Evolutionary conservation across 2,329 filamentous ascomycete genomes (phyloP).

Genomic region (Setomelanomma holmii): DNA sequence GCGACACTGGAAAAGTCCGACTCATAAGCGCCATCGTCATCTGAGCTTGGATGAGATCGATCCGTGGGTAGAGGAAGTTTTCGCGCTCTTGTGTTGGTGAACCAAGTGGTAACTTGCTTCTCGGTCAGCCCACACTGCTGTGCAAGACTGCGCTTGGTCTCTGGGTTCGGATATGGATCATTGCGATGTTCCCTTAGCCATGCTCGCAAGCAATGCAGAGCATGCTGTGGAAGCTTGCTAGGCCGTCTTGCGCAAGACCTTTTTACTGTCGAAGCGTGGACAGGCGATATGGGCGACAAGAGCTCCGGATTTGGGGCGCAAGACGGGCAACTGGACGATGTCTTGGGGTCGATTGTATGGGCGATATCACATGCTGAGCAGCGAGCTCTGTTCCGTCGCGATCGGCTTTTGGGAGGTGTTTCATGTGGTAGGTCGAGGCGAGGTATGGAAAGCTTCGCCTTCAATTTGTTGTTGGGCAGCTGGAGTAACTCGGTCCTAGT

Average conservation of each 20-base stretch:
- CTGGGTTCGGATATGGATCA: conserved; percentile 40
- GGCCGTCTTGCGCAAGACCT: conserved; percentile 39
- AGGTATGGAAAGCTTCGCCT: conserved; percentile 10
- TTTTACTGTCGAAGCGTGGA: conserved; percentile 19
- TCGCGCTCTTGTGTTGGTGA: conserved; percentile 43
- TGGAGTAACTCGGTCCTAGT: neutral
- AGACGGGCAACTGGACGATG: conserved; percentile 16
- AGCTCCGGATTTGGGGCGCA: conserved; percentile 15
- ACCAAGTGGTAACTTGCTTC: conserved; percentile 47
- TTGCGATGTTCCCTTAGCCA: conserved; percentile 41
- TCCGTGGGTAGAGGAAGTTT: conserved; percentile 25
- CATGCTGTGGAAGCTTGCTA: conserved; percentile 38
- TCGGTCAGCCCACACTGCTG: conserved; percentile 41
- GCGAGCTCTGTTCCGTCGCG: conserved; percentile 4
- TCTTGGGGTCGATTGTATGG: conserved; percentile 18
- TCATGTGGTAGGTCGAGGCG: conserved; percentile 14
- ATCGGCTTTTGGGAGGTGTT: neutral
- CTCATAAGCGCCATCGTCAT: conserved; percentile 26
- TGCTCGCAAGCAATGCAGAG: conserved; percentile 32
- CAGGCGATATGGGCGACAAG: conserved; percentile 17
- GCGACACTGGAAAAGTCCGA: conserved; percentile 21
- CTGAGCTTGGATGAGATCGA: conserved; percentile 14
- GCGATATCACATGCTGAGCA: conserved; percentile 36
- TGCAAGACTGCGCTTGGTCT: conserved; percentile 38
- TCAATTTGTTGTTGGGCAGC: neutral